Base-by-base conservation (phyloP, 179 eudicot genomes). In the Corrigiola litoralis region DNA sequence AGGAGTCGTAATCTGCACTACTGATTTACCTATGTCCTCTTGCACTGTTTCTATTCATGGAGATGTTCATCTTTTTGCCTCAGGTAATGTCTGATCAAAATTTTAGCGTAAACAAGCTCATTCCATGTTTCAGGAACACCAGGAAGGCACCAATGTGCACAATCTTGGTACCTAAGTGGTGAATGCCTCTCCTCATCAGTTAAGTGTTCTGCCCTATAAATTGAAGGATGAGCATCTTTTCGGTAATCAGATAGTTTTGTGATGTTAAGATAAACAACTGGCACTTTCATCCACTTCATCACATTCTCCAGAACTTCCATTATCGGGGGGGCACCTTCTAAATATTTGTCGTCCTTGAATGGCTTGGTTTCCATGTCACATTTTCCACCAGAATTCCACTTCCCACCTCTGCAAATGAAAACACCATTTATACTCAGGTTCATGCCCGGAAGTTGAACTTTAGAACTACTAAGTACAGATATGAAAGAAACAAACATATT, bases 131-230 rank as follows among this genome's bases (percentile, higher is more conserved):
- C 95, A 16, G 90, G 90, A 49, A 85, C 90, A 20, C 90, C 95
- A 32, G 95, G 95, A 59, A 87, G 82, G 67, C 95, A 87, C 95
- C 95, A 87, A 71, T 87, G 95, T 31, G 86, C 74, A 71, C 95
- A 87, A 41, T 87, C 95, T 62, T 85, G 90, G 61, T 69, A 75
- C 25, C 69, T 73, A 58, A 68, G 29, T 6, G 80, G 77, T 21
- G 82, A 78, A 24, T 54, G 61, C 47, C 77, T 80, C 82, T 82
- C 90, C 69, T 85, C 84, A 12, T 79, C 81, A 1, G 77, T 61
- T 48, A 76, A 56, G 13, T 83, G 68, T 13, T 61, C 80, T 38
- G 70, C 77, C 65, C 90, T 57, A 63, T 79, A 87, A 52, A 78
- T 66, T 33, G 95, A 76, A 25, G 95, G 90, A 27, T 87, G 95